Evolutionary conservation across 768 basidiomycete species (phyloP).

Genomic region (Symmetrospora coprosmae): DNA sequence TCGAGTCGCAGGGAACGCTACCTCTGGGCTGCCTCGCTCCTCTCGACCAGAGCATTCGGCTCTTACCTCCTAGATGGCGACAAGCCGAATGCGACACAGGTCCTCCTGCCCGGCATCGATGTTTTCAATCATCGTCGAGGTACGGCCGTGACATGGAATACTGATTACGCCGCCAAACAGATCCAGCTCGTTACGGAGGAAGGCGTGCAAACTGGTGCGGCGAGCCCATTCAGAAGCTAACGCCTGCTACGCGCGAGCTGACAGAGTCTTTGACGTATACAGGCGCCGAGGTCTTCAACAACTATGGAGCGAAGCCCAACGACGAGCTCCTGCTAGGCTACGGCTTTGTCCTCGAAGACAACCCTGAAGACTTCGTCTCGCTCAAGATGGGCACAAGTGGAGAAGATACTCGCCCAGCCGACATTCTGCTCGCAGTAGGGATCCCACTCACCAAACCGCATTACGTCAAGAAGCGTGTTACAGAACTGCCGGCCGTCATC

Average conservation of each 20-base stretch:
- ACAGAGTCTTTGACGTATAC: not conserved
- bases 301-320: constrained; percentile 36
- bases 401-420: not conserved
- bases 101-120: constrained; percentile 78
- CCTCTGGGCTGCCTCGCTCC: constrained; percentile 27
- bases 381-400: constrained; percentile 24
- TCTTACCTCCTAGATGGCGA: constrained; percentile 56
- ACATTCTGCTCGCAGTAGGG: not conserved
- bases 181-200: constrained; percentile 16
- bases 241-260: not conserved
- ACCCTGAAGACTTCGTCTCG: constrained; percentile 70
- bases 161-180: constrained; percentile 33
- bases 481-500: constrained; percentile 33
- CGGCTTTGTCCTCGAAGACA: constrained; percentile 64
- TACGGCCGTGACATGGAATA: constrained; percentile 68
- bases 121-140: constrained; percentile 68
- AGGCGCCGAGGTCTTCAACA: constrained; percentile 22
- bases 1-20: constrained; percentile 25
- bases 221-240: not conserved
- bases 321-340: constrained; percentile 80
- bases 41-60: constrained; percentile 66
- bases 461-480: constrained; percentile 32
- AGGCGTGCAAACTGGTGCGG: not conserved
- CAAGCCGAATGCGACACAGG: constrained; percentile 48
- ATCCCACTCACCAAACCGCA: constrained; percentile 8